Evolutionary conservation across 2,329 filamentous ascomycete species (phyloP).

Genomic region (Pseudocercospora macadamiae): DNA sequence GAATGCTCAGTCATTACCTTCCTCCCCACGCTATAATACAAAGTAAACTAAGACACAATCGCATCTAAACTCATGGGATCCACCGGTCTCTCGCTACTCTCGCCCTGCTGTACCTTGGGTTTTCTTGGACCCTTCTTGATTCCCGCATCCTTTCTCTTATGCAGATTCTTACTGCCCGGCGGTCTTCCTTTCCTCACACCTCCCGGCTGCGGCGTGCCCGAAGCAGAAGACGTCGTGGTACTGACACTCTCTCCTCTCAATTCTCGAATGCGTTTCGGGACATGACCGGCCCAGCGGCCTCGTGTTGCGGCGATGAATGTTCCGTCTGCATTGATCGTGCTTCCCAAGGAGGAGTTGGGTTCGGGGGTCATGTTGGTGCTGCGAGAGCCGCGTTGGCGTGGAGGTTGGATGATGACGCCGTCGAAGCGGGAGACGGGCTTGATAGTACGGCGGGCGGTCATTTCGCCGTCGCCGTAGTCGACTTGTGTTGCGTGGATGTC

Average conservation of each 20-base stretch:
- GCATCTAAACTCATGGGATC: too few relatives aligned
- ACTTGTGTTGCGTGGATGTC: constrained; percentile 30
- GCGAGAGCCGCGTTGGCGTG: constrained; percentile 31
- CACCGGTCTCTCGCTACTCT: too few relatives aligned
- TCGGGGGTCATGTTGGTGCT: constrained; percentile 30
- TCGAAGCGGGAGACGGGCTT: constrained; percentile 38
- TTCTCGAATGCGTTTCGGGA: constrained; percentile 50
- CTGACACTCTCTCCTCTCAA: constrained; percentile 47
- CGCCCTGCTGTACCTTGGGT: constrained; percentile 18
- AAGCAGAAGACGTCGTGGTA: too few relatives aligned
- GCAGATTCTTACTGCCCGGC: constrained; percentile 52
- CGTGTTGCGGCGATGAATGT: constrained; percentile 30
- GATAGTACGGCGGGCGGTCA: constrained; percentile 29
- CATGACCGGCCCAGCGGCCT: constrained; percentile 36
- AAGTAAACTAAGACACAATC: too few relatives aligned
- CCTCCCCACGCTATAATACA: too few relatives aligned
- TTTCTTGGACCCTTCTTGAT: constrained; percentile 53
- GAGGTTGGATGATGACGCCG: constrained; percentile 26
- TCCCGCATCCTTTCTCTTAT: constrained; percentile 51
- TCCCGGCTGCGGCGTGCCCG: constrained; percentile 20
- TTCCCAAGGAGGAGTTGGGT: constrained; percentile 13
- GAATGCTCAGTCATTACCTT: too few relatives aligned
- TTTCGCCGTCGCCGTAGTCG: constrained; percentile 35
- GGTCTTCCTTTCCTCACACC: constrained; percentile 40
- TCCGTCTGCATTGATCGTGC: constrained; percentile 14